Base-by-base conservation (phyloP, 139 green algal genomes). In the Haematococcus lacustris region DNA sequence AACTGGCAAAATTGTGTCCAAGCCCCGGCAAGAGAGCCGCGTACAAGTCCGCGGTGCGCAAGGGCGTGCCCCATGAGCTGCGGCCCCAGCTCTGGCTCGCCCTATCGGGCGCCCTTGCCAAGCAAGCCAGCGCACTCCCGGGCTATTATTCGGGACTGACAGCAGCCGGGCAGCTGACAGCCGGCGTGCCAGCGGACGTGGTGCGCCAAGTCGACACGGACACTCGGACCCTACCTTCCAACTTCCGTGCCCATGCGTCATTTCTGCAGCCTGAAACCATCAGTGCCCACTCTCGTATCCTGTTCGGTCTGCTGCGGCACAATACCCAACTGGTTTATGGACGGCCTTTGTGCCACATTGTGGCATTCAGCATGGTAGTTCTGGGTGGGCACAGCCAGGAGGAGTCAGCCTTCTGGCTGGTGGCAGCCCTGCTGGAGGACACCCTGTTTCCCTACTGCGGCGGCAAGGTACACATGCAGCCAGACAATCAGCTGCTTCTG, bases 321-420 rank as follows among this genome's bases (percentile, higher is more conserved):
- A 7, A 21, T 13, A 35, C 63, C 3, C 4, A 23, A 6, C 38
- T 69, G 35, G 37, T 7, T 2, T 69, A 69, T 37, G 32, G 35
- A 21, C 34, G 63, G 6, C 63, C 50, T 21, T 37, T 69, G 21
- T 39, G 25, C 21, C 63, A 69, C 63, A 51, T 51, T 35, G 63
- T 26, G 7, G 63, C 63, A 35, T 69, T 69, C 26, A 30, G 25
- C 28, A 9, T 71, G 39, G 40, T 71, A 4, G 66, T 71, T 7
- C 61, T 21, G 7, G 66, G 40, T 2, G 40, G 40, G 9, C 21
- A 5, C 6, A 4, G 3, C 13, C 40, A 61, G 2, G 35, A 71
- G 66, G 80, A 86, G 63, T 70, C 76, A 26, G 76, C 41, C 3
- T 88, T 86, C 51, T 88, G 80, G 80, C 76, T 69, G 1, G 66